These are phyloP conservation scores for Platanus orientalis DNA, from an alignment of 164 flowering plant species.

Conservation along the genomic window DNA sequence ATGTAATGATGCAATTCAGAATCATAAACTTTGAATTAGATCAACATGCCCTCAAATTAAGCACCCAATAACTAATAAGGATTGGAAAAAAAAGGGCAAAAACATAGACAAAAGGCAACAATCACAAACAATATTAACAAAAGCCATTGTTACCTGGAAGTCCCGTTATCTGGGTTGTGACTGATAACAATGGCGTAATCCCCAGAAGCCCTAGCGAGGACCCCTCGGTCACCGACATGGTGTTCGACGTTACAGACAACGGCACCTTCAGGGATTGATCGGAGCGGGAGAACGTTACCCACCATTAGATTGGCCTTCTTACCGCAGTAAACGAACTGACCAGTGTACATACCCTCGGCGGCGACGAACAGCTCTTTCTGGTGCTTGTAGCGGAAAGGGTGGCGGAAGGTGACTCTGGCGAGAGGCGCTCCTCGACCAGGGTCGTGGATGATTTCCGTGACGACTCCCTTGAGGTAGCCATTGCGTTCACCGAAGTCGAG, in stretches of 20 bases:
- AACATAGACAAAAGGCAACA: neutral
- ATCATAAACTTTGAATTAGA: too few species aligned
- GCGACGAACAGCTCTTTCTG: slow-evolving; percentile 70
- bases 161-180: slow-evolving; percentile 58
- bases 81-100: too few species aligned
- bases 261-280: slow-evolving; percentile 59
- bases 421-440: slow-evolving; percentile 70
- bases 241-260: slow-evolving; percentile 69
- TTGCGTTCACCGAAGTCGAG: slow-evolving; percentile 65
- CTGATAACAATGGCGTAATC: slow-evolving; percentile 63
- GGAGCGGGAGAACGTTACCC: slow-evolving; percentile 49
- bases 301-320: slow-evolving; percentile 53
- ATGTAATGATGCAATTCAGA: too few species aligned
- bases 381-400: slow-evolving; percentile 55
- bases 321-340: slow-evolving; percentile 58
- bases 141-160: slow-evolving; percentile 37
- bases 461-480: slow-evolving; percentile 56
- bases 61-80: too few species aligned
- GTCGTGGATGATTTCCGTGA: slow-evolving; percentile 61
- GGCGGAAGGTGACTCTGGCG: slow-evolving; percentile 54
- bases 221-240: slow-evolving; percentile 64
- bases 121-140: neutral
- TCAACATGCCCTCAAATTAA: too few species aligned
- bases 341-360: slow-evolving; percentile 64
- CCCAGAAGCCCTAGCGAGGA: slow-evolving; percentile 54